phyloP scores from a whole-genome alignment of 2,329 filamentous ascomycete genomes.

The Penicillium sp. region DNA sequence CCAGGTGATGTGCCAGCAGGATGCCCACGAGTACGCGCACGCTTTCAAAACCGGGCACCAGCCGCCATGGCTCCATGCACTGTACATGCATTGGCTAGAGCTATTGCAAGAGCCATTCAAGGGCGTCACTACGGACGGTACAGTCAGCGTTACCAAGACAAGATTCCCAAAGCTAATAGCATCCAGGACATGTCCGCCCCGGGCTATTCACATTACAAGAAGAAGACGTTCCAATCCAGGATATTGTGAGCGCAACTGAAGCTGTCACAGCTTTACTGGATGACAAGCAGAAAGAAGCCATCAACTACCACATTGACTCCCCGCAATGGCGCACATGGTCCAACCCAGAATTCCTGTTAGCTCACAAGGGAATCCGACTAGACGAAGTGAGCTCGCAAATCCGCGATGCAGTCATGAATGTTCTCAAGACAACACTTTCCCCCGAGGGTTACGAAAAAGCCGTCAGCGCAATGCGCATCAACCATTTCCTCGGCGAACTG shows the following conservation, averaged over 20 bases:
- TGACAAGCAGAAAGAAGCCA: slow-evolving; percentile 50
- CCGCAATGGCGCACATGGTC: slow-evolving; percentile 71
- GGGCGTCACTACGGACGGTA: slow-evolving; percentile 70
- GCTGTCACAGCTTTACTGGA: slow-evolving; percentile 51
- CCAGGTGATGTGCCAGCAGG: slow-evolving; percentile 62
- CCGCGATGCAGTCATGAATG: slow-evolving; percentile 53
- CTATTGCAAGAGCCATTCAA: slow-evolving; percentile 66
- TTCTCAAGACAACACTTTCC: slow-evolving; percentile 63
- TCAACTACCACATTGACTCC: slow-evolving; percentile 66
- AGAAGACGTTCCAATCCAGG: slow-evolving; percentile 61
- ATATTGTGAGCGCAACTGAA: slow-evolving; percentile 57
- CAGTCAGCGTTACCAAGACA: slow-evolving; percentile 3
- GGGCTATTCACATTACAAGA: slow-evolving; percentile 63
- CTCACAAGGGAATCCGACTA: slow-evolving; percentile 68
- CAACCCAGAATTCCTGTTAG: slow-evolving; percentile 73
- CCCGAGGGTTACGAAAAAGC: slow-evolving; percentile 73
- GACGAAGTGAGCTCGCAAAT: slow-evolving; percentile 58
- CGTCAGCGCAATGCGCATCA: slow-evolving; percentile 69
- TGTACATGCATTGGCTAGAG: slow-evolving; percentile 61
- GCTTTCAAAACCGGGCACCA: slow-evolving; percentile 59
- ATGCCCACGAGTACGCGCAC: slow-evolving; percentile 63
- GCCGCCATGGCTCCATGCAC: slow-evolving; percentile 67
- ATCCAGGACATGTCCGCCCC: slow-evolving; percentile 51
- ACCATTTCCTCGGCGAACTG: slow-evolving; percentile 72
- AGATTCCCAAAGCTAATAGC: slow-evolving; percentile 1